Evolutionary conservation across 805 yeast genomes (phyloP).

Genomic region (Blastobotrys terrestris): DNA sequence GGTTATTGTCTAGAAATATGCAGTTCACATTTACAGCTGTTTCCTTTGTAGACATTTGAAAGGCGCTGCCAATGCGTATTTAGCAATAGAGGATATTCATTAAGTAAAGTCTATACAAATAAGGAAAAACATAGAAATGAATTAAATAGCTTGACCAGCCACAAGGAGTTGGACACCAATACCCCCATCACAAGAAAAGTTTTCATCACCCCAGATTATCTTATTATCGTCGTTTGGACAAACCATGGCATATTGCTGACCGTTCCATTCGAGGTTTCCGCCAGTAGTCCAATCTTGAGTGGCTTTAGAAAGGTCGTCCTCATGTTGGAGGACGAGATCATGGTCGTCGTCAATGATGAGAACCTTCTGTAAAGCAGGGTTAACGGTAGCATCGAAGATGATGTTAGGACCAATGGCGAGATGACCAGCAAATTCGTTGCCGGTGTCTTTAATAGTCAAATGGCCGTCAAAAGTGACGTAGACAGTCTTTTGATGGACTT

Average conservation of each 20-base stretch:
- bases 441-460: not conserved
- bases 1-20: too few species aligned
- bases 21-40: too few species aligned
- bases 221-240: conserved; percentile 1
- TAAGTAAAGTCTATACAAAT: not conserved
- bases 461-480: not conserved
- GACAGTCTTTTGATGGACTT: not conserved
- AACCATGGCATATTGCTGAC: conserved; percentile 1
- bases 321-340: not conserved
- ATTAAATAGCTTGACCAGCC: not conserved
- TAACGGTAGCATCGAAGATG: not conserved
- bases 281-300: conserved; percentile 1
- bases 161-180: conserved; percentile 1
- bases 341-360: not conserved
- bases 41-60: too few species aligned
- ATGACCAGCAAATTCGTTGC: not conserved
- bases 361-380: not conserved
- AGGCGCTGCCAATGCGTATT: too few species aligned
- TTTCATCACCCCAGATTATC: not conserved
- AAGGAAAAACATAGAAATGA: not conserved
- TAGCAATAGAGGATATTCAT: too few species aligned
- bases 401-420: conserved; percentile 1
- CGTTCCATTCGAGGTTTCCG: not conserved
- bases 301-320: not conserved
- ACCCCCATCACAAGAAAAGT: not conserved